Evolutionary conservation across 805 yeast species (phyloP), one percentile per base, ranked within the genome.

Genomic region (Sugiyamaella boreocaroliniensis): DNA sequence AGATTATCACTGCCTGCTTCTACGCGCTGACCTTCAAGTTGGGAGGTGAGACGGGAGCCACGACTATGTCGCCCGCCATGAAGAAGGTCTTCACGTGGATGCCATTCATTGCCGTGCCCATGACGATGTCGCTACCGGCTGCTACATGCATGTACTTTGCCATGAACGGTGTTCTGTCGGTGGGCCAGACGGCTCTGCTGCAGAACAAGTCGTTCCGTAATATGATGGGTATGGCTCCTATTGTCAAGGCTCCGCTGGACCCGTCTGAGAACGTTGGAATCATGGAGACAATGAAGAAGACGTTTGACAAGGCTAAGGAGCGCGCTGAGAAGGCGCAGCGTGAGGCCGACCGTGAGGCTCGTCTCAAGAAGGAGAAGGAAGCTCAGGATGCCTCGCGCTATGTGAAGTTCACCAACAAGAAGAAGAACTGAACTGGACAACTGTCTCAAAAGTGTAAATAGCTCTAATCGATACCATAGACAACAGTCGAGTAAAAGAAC

Each of bases 11-110:
- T 14, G 96, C 97, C 10, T 76, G 81, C 22, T 76, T 85, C 11
- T 86, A 89, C 55, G 78, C 86, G 51, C 76, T 80, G 1, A 84
- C 92, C 61, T 82, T 92, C 68, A 80, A 82, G 66, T 71, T 82
- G 45, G 98, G 97, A 55, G 97, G 97, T 60, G 97, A 92, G 67
- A 85, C 93, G 11, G 97, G 96, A 49, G 83, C 86, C 37, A 81
- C 77, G 49, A 77, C 75, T 50, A 75, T 85, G 70, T 73, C 79
- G 55, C 85, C 88, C 1, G 76, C 76, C 43, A 76, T 83, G 80
- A 81, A 80, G 70, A 84, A 82, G 62, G 67, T 85, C 19, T 78
- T 92, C 73, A 80, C 84, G 41, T 74, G 78, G 43, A 68, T 89
- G 61, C 98, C 98, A 14, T 76, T 89, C 58, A 71, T 84, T 29